Evolutionary conservation across 352 stramenopile genomes (phyloP).

Genomic region (Globisporangium nodosum): DNA sequence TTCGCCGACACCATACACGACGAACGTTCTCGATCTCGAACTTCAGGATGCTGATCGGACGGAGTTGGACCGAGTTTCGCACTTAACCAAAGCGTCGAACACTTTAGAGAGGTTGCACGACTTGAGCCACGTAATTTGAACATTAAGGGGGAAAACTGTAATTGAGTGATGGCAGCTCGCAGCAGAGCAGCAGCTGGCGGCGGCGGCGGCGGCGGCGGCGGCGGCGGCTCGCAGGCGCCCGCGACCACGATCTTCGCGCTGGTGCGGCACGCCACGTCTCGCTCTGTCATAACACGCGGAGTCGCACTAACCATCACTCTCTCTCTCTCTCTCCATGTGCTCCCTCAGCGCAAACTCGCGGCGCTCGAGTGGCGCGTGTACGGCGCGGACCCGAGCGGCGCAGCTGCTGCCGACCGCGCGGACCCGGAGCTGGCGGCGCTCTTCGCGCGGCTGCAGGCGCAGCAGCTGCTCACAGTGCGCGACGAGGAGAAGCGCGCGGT

Average conservation of each 20-base stretch:
- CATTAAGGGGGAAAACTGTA: too few relatives aligned
- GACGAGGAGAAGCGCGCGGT: conserved; percentile 10
- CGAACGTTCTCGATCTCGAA: too few relatives aligned
- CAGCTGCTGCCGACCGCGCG: not conserved
- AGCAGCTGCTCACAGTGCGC: conserved; percentile 27
- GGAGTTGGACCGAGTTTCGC: too few relatives aligned
- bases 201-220: not conserved
- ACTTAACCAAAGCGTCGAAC: too few relatives aligned
- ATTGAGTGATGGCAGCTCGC: not conserved
- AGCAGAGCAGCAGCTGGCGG: not conserved
- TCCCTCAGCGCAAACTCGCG: conserved; percentile 32
- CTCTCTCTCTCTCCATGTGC: not conserved
- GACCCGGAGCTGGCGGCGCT: conserved; percentile 20
- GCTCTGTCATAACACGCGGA: not conserved
- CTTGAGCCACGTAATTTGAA: too few relatives aligned
- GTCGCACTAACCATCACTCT: conserved; percentile 1
- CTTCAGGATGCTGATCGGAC: too few relatives aligned
- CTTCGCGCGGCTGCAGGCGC: conserved; percentile 32
- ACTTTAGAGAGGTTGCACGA: too few relatives aligned
- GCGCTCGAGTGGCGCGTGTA: conserved; percentile 56
- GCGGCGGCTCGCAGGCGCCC: not conserved
- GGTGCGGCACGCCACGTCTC: conserved; percentile 18
- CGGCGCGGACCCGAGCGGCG: conserved; percentile 3
- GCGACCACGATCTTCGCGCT: conserved; percentile 42
- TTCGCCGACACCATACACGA: too few relatives aligned